phyloP scores from a whole-genome alignment of 2,329 filamentous ascomycete species.

The Claviceps lovelessii region DNA sequence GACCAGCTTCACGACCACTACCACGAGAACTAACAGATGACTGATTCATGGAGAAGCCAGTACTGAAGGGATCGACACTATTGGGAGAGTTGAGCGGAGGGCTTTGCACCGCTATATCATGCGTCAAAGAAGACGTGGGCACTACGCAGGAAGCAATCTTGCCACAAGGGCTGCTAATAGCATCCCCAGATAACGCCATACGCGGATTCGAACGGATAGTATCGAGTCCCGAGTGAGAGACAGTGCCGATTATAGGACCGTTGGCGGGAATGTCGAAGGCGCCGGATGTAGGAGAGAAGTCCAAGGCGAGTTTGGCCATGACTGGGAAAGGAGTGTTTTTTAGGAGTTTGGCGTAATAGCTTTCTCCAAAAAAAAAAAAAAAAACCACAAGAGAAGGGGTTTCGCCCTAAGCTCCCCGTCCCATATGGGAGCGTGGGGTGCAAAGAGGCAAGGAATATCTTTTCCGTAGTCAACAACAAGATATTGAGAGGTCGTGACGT shows the following conservation, averaged over 20 bases:
- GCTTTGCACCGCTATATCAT: not conserved
- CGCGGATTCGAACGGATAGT: not conserved
- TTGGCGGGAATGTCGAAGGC: conserved; percentile 16
- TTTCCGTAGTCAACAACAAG: not conserved
- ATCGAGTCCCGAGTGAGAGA: conserved; percentile 4
- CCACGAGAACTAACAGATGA: not conserved
- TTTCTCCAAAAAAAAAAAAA: not conserved
- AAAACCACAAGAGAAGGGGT: not conserved
- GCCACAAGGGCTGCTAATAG: not conserved
- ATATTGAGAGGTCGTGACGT: not conserved
- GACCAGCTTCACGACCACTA: too few relatives aligned
- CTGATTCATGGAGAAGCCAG: not conserved
- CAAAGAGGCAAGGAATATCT: not conserved
- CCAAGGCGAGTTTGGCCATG: conserved; percentile 28
- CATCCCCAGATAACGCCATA: not conserved
- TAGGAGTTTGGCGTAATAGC: too few relatives aligned
- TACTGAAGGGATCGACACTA: not conserved
- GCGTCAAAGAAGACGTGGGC: not conserved
- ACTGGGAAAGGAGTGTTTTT: too few relatives aligned
- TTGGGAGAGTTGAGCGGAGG: not conserved
- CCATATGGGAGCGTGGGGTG: not conserved
- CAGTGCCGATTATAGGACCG: conserved; percentile 9
- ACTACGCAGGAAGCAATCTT: not conserved
- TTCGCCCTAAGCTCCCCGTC: conserved; percentile 1
- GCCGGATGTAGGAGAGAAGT: conserved; percentile 29